Evolutionary conservation across 177 flowering plant species (phyloP).

Genomic region (Vitis hybrid): DNA sequence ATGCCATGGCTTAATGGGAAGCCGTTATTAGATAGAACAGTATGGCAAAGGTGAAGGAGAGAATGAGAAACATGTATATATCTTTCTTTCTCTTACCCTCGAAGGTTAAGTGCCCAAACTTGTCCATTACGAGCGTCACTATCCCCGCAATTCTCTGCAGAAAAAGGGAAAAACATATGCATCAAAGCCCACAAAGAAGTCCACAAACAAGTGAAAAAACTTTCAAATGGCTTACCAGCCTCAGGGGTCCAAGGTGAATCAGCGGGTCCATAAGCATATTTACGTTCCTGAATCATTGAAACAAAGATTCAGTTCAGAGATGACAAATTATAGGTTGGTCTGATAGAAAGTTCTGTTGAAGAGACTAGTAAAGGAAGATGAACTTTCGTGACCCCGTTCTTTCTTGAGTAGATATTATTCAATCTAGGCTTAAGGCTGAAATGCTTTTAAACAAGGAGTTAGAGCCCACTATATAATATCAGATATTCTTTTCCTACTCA

Average conservation of each 20-base stretch:
- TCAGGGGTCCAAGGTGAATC: slow-evolving; percentile 49
- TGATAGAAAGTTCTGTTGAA: no score
- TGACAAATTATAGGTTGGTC: no score
- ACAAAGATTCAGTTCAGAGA: no score
- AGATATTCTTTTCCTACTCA: no score
- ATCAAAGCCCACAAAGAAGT: background rate
- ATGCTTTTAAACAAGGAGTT: no score
- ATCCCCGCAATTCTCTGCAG: slow-evolving; percentile 42
- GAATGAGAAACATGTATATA: slow-evolving; percentile 10
- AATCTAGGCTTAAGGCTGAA: no score
- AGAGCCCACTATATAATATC: no score
- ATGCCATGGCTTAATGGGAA: background rate
- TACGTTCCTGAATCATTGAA: slow-evolving; percentile 36
- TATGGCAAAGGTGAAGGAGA: slow-evolving; percentile 15
- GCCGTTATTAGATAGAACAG: slow-evolving; percentile 9
- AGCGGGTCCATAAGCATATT: slow-evolving; percentile 67
- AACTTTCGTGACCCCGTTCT: no score
- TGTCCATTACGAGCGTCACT: slow-evolving; percentile 28
- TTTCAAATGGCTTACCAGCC: slow-evolving; percentile 36
- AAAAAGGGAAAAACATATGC: background rate
- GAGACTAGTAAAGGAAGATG: no score
- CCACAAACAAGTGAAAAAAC: background rate
- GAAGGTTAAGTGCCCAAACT: slow-evolving; percentile 18
- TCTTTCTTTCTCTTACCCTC: slow-evolving; percentile 15
- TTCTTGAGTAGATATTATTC: no score